These are phyloP conservation scores for Diaporthe capsici DNA, from an alignment of 2,329 filamentous ascomycete genomes.

Conservation along the genomic window DNA sequence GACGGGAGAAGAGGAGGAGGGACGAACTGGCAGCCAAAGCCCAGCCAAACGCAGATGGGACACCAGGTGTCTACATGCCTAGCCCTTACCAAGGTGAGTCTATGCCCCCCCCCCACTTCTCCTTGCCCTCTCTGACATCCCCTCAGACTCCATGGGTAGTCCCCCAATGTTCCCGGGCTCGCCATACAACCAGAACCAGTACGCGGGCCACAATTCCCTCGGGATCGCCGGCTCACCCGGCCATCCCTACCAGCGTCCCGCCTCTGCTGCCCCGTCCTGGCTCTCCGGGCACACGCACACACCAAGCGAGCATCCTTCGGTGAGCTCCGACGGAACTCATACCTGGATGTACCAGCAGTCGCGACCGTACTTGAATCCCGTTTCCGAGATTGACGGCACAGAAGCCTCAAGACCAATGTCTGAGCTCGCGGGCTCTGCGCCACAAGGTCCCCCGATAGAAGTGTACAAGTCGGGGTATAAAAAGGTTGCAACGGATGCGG, in stretches of 20 bases:
- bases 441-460: background rate
- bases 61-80: conserved; percentile 22
- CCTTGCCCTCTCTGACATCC: background rate
- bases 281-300: conserved; percentile 23
- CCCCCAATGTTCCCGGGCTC: background rate
- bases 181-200: background rate
- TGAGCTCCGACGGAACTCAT: conserved; percentile 32
- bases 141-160: conserved; percentile 15
- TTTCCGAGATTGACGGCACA: conserved; percentile 37
- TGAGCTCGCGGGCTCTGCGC: conserved; percentile 31
- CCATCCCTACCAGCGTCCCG: conserved; percentile 24
- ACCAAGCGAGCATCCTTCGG: conserved; percentile 7
- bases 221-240: background rate
- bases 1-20: conserved; percentile 4
- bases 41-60: conserved; percentile 5
- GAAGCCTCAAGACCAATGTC: conserved; percentile 21
- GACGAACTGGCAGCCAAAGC: background rate
- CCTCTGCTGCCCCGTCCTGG: conserved; percentile 34
- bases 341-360: background rate
- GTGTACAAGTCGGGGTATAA: conserved; percentile 20
- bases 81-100: conserved; percentile 39
- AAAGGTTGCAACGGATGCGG: conserved; percentile 8
- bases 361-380: conserved; percentile 18
- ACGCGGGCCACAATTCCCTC: conserved; percentile 17
- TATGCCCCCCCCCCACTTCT: background rate